A percentile compares a stretch with the other conserved stretches of the same genome.
Evolutionary conservation across 495 filamentous ascomycete species (phyloP).

Genomic region (Aspergillus cavernicola): DNA sequence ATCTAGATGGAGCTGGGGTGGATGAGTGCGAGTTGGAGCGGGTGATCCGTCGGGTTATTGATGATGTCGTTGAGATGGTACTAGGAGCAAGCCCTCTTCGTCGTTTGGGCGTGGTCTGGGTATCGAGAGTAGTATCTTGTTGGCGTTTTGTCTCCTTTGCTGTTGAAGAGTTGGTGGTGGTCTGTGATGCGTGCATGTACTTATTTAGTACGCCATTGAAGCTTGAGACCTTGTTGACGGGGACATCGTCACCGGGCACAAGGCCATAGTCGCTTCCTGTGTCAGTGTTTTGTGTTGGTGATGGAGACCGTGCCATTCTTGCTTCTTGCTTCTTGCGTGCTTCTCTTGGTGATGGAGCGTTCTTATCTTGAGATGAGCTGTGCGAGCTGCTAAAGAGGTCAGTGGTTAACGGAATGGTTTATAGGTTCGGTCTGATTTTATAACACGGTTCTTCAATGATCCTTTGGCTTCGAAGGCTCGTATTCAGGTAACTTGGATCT

Average conservation of each 20-base stretch:
- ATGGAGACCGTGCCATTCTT: neutral
- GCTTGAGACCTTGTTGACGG: constrained; percentile 39
- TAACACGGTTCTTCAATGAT: neutral
- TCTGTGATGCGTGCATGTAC: constrained; percentile 30
- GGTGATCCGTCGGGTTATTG: neutral
- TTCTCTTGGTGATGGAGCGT: no score
- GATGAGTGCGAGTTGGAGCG: constrained; percentile 10
- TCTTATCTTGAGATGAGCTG: no score
- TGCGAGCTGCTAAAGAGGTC: neutral
- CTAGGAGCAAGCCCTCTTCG: neutral
- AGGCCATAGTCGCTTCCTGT: constrained; percentile 22
- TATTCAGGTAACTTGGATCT: no score
- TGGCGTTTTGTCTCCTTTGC: constrained; percentile 5
- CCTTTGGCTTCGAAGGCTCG: neutral
- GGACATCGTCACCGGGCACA: constrained; percentile 25
- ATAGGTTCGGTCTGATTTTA: no score
- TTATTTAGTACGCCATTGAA: constrained; percentile 55
- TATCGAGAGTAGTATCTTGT: neutral
- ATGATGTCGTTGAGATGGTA: neutral
- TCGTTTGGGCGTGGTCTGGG: constrained; percentile 6
- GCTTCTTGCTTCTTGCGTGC: neutral
- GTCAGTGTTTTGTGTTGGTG: neutral
- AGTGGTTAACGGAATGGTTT: neutral
- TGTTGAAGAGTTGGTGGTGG: constrained; percentile 8
- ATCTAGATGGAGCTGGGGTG: constrained; percentile 8